phyloP scores from a whole-genome alignment of 768 basidiomycete genomes.

The Pulveroboletus sp. region DNA sequence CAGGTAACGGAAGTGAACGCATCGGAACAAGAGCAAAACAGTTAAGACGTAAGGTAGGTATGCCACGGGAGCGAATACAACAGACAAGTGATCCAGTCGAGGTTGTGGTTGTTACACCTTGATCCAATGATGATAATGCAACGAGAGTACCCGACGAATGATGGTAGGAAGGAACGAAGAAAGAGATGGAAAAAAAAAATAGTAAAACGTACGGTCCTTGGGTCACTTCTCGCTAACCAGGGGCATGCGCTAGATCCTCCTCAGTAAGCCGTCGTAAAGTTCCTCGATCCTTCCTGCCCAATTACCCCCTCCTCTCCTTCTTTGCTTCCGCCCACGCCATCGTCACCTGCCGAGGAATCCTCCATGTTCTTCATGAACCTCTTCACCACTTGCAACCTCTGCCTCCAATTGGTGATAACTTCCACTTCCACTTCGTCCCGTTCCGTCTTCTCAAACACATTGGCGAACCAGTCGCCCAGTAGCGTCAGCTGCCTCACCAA shows the following conservation, averaged over 20 bases:
- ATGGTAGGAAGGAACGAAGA: background rate
- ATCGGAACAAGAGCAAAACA: background rate
- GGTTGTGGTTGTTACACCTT: constrained; percentile 6
- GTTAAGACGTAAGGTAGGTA: background rate
- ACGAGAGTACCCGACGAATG: constrained; percentile 14
- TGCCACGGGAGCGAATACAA: constrained; percentile 14
- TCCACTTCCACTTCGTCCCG: constrained; percentile 67
- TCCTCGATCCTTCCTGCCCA: constrained; percentile 47
- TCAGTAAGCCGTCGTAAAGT: constrained; percentile 54
- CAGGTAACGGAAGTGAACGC: constrained; percentile 6
- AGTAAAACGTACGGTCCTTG: background rate
- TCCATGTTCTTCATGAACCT: constrained; percentile 44
- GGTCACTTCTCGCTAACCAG: constrained; percentile 4
- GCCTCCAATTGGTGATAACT: constrained; percentile 86
- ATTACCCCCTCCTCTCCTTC: constrained; percentile 41
- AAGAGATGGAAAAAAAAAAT: background rate
- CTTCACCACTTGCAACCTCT: constrained; percentile 72
- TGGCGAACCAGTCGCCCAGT: constrained; percentile 85
- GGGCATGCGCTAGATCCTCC: background rate
- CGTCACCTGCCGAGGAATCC: constrained; percentile 15
- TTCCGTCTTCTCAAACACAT: constrained; percentile 72
- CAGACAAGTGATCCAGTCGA: constrained; percentile 2
- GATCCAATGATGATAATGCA: constrained; percentile 9
- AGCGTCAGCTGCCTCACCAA: constrained; percentile 85
- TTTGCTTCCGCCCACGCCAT: constrained; percentile 17